Base-by-base conservation (phyloP, 208 protist genomes). In the Leishmania arabica region DNA sequence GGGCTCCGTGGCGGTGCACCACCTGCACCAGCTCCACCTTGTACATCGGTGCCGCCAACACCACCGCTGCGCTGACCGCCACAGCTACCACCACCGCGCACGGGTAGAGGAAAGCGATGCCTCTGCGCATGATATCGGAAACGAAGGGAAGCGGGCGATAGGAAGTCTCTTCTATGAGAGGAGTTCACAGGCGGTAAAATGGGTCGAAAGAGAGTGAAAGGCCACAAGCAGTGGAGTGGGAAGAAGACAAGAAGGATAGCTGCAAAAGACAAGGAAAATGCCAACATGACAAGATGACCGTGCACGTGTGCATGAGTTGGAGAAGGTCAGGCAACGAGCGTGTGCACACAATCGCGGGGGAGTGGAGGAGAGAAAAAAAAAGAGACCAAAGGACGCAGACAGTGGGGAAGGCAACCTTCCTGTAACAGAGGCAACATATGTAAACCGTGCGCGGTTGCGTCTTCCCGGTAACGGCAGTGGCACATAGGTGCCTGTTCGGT, bases 1-100 rank as follows among this genome's bases (percentile, higher is more conserved):
- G 90, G 34, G 88, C 86, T 37, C 90, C 90, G 79, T 94, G 90
- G 64, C 90, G 90, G 77, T 94, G 90, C 49, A 91, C 78, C 37
- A 92, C 54, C 86, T 93, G 90, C 66, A 91, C 79, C 65, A 85
- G 53, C 80, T 87, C 79, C 64, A 87, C 73, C 76, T 83, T 87
- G 79, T 83, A 87, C 75, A 62, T 17, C 13, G 77, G 82, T 47
- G 71, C 73, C 15, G 82, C 82, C 60, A 62, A 66, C 17, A 78
- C 82, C 24, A 81, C 51, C 8, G 56, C 70, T 15, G 47, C 45
- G 49, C 77, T 40, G 58, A 40, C 47, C 66, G 77, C 37, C 64
- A 78, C 58, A 47, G 73, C 87, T 24, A 87, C 54, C 49, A 91
- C 83, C 73, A 89, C 85, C n/a, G 81, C 90, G 70, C 84, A 90